Conservation (phyloP, 2,329 filamentous ascomycete genomes). For the Beauveria australis region DNA sequence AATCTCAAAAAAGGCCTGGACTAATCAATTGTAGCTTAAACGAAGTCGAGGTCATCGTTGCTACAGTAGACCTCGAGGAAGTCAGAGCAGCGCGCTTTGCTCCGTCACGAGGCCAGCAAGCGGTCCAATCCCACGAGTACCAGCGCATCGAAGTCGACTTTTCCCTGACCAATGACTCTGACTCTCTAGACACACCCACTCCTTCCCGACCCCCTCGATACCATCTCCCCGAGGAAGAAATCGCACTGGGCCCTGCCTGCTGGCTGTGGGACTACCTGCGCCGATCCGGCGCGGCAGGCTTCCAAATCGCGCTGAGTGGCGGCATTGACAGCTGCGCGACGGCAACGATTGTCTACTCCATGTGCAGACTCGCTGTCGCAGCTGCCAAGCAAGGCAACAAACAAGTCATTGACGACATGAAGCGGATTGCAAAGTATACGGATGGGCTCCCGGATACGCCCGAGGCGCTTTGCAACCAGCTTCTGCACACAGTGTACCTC, state of each 20-base stretch:
- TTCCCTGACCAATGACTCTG: slow-evolving; percentile 25
- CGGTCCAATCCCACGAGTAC: slow-evolving; percentile 28
- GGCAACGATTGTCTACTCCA: slow-evolving; percentile 33
- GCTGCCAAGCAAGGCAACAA: slow-evolving; percentile 33
- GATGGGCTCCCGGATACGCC: slow-evolving; percentile 43
- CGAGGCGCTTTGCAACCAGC: slow-evolving; percentile 44
- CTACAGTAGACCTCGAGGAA: slow-evolving; percentile 63
- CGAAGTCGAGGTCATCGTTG: slow-evolving; percentile 54
- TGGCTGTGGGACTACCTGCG: slow-evolving; percentile 60
- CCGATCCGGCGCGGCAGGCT: slow-evolving; percentile 42
- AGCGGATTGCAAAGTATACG: slow-evolving; percentile 17
- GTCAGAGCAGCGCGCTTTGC: slow-evolving; percentile 53
- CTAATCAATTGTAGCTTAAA: slow-evolving; percentile 1
- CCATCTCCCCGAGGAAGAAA: slow-evolving; percentile 58
- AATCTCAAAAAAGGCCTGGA: slow-evolving; percentile 11
- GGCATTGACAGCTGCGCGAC: slow-evolving; percentile 55
- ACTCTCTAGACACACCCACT: slow-evolving; percentile 32
- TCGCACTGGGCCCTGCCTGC: slow-evolving; percentile 50
- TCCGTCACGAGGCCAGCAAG: slow-evolving; percentile 49
- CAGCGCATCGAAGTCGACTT: slow-evolving; percentile 15
- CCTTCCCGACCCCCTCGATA: slow-evolving; percentile 39
- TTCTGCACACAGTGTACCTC: slow-evolving; percentile 43
- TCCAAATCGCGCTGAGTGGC: slow-evolving; percentile 42
- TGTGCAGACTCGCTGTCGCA: slow-evolving; percentile 47
- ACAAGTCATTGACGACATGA: slow-evolving; percentile 19